Evolutionary conservation across 2,329 filamentous ascomycete genomes (phyloP).

Genomic region (Diaporthe vexans): DNA sequence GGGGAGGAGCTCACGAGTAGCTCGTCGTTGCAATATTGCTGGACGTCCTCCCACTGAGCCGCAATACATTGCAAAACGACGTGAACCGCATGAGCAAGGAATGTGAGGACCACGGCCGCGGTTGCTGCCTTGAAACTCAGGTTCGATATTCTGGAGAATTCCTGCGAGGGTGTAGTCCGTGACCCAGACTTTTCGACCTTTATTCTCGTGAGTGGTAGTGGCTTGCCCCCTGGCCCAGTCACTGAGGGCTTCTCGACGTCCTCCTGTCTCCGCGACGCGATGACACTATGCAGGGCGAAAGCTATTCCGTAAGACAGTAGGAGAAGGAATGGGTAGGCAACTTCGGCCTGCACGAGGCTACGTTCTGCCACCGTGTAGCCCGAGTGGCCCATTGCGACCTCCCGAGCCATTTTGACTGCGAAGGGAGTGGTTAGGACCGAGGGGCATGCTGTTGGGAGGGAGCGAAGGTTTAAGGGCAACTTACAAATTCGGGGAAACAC

Average conservation of each 20-base stretch:
- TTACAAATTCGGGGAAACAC: slow-evolving; percentile 36
- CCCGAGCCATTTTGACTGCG: slow-evolving; percentile 39
- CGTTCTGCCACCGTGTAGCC: slow-evolving; percentile 54
- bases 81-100: slow-evolving; percentile 80
- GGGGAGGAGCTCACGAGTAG: slow-evolving; percentile 38
- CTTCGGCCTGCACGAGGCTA: slow-evolving; percentile 62
- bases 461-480: slow-evolving; percentile 30
- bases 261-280: slow-evolving; percentile 64
- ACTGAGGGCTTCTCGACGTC: slow-evolving; percentile 62
- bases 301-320: slow-evolving; percentile 65
- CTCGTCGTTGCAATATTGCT: slow-evolving; percentile 39
- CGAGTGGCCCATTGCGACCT: slow-evolving; percentile 39
- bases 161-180: slow-evolving; percentile 56
- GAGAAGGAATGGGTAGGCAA: slow-evolving; percentile 66
- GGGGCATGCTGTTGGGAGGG: neutral
- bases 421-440: slow-evolving; percentile 22
- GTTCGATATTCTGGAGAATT: slow-evolving; percentile 67
- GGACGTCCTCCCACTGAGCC: slow-evolving; percentile 55
- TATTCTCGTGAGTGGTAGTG: slow-evolving; percentile 73
- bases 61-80: slow-evolving; percentile 82
- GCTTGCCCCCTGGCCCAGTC: slow-evolving; percentile 89
- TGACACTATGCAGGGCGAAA: slow-evolving; percentile 66
- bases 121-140: slow-evolving; percentile 83
- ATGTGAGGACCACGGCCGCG: slow-evolving; percentile 78
- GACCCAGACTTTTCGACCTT: slow-evolving; percentile 64